Conservation (phyloP, 352 stramenopile species). For the Globisporangium okanoganense region DNA sequence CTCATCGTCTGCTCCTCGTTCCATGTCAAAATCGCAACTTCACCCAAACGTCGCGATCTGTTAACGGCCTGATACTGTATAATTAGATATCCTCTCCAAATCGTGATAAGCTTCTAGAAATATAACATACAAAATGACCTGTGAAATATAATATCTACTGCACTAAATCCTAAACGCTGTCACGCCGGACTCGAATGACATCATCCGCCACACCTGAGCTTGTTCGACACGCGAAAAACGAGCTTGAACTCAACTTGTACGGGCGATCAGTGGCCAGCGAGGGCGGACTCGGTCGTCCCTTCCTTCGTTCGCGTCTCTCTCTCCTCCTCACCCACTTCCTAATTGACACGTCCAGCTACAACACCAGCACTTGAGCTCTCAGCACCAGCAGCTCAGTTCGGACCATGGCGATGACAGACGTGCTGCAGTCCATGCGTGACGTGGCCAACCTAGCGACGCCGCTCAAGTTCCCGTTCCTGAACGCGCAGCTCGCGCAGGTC, state of each 20-base stretch:
- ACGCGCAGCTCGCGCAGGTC: slow-evolving; percentile 39
- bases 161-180: too few species aligned
- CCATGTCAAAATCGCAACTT: too few species aligned
- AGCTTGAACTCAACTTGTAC: background rate
- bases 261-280: background rate
- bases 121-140: background rate
- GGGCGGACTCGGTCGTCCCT: background rate
- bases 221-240: background rate
- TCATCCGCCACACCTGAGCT: background rate
- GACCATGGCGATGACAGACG: background rate
- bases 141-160: too few species aligned
- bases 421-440: slow-evolving; percentile 11
- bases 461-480: slow-evolving; percentile 42
- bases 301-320: background rate
- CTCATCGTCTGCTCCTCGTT: too few species aligned
- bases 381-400: background rate
- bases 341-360: background rate
- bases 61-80: background rate
- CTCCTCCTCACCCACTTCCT: background rate
- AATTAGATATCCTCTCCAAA: background rate
- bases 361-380: background rate
- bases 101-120: background rate
- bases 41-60: background rate
- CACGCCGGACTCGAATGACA: slow-evolving; percentile 1
- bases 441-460: slow-evolving; percentile 37